These are phyloP conservation scores for Conoideocrella luteorostrata DNA, from an alignment of 2,329 filamentous ascomycete species.

Conservation along the genomic window DNA sequence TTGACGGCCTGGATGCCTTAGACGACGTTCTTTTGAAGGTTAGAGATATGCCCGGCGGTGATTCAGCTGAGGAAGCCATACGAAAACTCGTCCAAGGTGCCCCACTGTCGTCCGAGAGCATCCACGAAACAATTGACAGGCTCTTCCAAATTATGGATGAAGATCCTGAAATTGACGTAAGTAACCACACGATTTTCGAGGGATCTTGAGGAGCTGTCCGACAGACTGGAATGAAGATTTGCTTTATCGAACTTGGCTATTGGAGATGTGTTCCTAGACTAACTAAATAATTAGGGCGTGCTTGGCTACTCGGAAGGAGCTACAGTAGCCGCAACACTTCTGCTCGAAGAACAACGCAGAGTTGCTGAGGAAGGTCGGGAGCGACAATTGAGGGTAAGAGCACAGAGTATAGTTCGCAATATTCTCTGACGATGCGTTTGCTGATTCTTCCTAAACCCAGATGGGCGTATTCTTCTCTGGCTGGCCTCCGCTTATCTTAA, in stretches of 20 bases:
- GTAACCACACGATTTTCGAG: not conserved
- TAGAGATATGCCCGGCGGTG: slow-evolving; percentile 2
- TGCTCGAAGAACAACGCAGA: slow-evolving; percentile 35
- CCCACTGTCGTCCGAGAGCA: not conserved
- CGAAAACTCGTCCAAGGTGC: not conserved
- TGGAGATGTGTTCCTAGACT: not conserved
- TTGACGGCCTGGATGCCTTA: slow-evolving; percentile 3
- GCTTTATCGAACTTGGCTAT: too few species aligned
- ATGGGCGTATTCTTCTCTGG: slow-evolving; percentile 38
- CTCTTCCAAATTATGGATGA: slow-evolving; percentile 2
- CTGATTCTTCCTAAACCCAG: too few species aligned
- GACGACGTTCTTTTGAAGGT: not conserved
- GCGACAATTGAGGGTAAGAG: slow-evolving; percentile 32
- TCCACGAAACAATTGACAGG: not conserved
- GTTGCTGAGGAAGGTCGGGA: slow-evolving; percentile 1
- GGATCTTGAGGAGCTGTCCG: too few species aligned
- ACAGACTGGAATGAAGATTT: too few species aligned
- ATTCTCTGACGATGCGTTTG: not conserved
- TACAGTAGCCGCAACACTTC: slow-evolving; percentile 42
- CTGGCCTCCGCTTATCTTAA: slow-evolving; percentile 41
- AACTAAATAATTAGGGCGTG: slow-evolving; percentile 29
- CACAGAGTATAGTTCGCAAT: not conserved
- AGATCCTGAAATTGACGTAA: slow-evolving; percentile 5
- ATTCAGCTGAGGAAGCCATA: slow-evolving; percentile 1
- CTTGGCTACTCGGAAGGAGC: slow-evolving; percentile 54